Base-by-base conservation (phyloP, 768 basidiomycete genomes). In the Boletellus ananas region DNA sequence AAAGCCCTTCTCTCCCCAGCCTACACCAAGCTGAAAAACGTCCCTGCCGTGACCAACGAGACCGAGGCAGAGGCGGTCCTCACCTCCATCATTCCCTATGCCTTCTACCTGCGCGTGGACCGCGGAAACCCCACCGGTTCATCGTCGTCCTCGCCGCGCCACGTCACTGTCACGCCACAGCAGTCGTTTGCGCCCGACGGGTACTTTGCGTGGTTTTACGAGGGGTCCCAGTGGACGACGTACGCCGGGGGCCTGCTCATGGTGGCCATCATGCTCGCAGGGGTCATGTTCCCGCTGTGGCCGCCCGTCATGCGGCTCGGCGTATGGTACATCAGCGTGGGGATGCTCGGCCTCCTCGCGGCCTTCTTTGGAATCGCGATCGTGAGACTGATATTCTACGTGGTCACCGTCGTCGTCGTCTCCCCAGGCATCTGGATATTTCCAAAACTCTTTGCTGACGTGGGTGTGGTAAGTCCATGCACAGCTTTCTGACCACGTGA, bases 211-310 rank as follows among this genome's bases (percentile, higher is more conserved):
- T 99, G 95, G 95, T 92, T 98, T 70, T 91, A 94, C 68, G 91
- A 94, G 52, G 90, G 92, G 37, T 90, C 90, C 13, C 94, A 95
- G 62, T 85, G 92, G 82, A 90, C 87, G 58, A 94, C 90, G 7
- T 91, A 95, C 63, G 81, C 92, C 10, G 91, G 93, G 36, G 95
- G 90, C 16, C 74, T 88, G 12, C 83, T 83, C 25, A 94, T 99
- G 90, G 94, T 98, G 51, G 81, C 78, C 36, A 75, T 97, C 64
- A 92, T 98, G 77, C 85, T 99, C 37, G 94, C 88, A 5, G 94
- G 90, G 2, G 94, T 97, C 63, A 96, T 99, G 94, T 99, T 96
- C 82, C 96, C 96, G 4, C 79, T 99, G 14, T 99, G 96, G 96
- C 96, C 96, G 2, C 82, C 87, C 43, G 84, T 83, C 60, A 82